phyloP scores from a whole-genome alignment of 1,284 basidiomycete species.

The Tetrapyrgos nigripes region DNA sequence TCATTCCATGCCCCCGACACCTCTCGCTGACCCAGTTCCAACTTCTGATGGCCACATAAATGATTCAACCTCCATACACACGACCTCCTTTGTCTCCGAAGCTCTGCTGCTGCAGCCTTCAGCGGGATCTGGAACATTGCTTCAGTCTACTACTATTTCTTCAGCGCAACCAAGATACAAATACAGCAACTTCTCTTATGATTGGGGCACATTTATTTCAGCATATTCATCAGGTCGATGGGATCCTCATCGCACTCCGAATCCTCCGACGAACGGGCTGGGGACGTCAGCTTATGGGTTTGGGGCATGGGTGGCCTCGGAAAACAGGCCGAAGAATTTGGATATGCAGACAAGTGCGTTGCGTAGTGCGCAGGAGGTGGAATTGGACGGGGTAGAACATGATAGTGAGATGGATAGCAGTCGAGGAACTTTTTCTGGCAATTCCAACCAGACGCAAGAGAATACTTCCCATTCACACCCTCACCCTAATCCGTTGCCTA shows the following conservation, averaged over 20 bases:
- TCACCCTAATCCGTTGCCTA: background rate
- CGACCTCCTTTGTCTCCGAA: background rate
- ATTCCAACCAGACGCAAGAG: constrained; percentile 7
- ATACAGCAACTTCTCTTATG: constrained; percentile 38
- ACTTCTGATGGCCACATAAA: background rate
- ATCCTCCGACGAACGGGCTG: constrained; percentile 49
- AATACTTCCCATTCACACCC: constrained; percentile 15
- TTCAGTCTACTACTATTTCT: background rate
- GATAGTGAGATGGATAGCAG: background rate
- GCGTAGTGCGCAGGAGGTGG: background rate
- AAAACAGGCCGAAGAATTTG: background rate
- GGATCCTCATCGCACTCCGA: constrained; percentile 81
- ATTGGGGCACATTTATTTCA: constrained; percentile 80
- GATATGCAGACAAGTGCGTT: too few species aligned
- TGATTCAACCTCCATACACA: background rate
- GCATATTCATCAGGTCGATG: constrained; percentile 82
- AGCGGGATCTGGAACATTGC: background rate
- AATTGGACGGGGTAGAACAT: background rate
- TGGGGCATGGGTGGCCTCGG: background rate
- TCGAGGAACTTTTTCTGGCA: background rate
- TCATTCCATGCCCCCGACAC: constrained; percentile 13
- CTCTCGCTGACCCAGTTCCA: constrained; percentile 2
- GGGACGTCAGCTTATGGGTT: background rate
- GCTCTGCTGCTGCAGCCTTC: background rate
- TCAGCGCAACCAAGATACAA: constrained; percentile 3